Conservation (phyloP, 768 basidiomycete species). For the Collybiopsis confluens region DNA sequence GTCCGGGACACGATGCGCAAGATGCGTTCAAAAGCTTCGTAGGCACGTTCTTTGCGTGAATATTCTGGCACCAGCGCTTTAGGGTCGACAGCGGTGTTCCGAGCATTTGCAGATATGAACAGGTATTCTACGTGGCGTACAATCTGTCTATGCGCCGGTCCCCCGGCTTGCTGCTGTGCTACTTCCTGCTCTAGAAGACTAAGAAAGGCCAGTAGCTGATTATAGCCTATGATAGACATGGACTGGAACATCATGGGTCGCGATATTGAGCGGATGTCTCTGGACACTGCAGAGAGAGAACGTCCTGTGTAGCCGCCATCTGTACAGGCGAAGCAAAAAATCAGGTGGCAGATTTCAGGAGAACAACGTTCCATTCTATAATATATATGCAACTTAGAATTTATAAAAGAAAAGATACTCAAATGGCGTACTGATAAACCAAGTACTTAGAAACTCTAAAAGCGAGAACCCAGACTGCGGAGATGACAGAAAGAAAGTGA, state of each 20-base stretch:
- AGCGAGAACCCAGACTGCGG: too few relatives aligned
- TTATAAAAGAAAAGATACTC: too few relatives aligned
- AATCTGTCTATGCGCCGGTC: not conserved
- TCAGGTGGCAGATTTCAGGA: conserved; percentile 22
- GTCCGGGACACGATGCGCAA: conserved; percentile 14
- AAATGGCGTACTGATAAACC: too few relatives aligned
- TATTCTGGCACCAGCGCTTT: conserved; percentile 16
- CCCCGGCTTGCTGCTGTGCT: not conserved
- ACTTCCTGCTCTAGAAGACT: conserved; percentile 17
- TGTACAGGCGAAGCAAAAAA: conserved; percentile 30
- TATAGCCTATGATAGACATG: conserved; percentile 21
- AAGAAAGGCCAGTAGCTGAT: conserved; percentile 21
- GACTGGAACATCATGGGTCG: conserved; percentile 23
- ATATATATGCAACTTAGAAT: too few relatives aligned
- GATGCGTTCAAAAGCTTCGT: conserved; percentile 16
- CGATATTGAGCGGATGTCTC: conserved; percentile 22
- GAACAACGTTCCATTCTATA: conserved; percentile 18
- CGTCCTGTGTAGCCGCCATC: conserved; percentile 32
- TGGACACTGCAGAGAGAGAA: conserved; percentile 31
- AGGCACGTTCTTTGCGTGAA: conserved; percentile 10
- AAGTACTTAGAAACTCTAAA: too few relatives aligned
- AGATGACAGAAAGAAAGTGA: too few relatives aligned
- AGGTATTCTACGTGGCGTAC: conserved; percentile 15
- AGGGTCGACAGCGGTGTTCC: conserved; percentile 13
- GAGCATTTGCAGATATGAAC: conserved; percentile 18